These are phyloP conservation scores for Paragyromitra xinjiangensis DNA, from an alignment of 495 filamentous ascomycete species.

Conservation along the genomic window DNA sequence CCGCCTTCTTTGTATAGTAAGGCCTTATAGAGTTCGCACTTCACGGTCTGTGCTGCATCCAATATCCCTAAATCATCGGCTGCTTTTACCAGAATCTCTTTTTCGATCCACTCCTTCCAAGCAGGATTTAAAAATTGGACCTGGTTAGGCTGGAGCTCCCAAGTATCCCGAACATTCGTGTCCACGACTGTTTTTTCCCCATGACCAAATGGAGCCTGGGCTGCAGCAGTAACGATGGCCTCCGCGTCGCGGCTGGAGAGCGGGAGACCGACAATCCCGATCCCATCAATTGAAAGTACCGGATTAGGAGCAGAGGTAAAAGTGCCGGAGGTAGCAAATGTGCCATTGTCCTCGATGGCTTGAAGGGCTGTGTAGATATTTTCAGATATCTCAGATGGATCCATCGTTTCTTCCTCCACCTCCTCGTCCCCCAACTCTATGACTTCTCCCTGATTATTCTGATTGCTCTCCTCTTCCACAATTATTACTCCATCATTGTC, in stretches of 20 bases:
- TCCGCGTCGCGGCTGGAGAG: slow-evolving; percentile 60
- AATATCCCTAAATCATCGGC: slow-evolving; percentile 58
- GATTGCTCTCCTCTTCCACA: not conserved
- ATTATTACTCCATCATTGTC: not conserved
- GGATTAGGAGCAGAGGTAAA: slow-evolving; percentile 55
- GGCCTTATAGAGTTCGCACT: slow-evolving; percentile 66
- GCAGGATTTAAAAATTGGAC: slow-evolving; percentile 60
- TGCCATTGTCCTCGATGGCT: slow-evolving; percentile 16
- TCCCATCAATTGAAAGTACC: slow-evolving; percentile 60
- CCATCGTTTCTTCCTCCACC: slow-evolving; percentile 8
- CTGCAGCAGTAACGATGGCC: slow-evolving; percentile 59
- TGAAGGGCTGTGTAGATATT: slow-evolving; percentile 13
- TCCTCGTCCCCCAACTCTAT: not conserved
- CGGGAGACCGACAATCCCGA: slow-evolving; percentile 61
- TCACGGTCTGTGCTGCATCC: slow-evolving; percentile 49
- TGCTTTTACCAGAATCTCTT: slow-evolving; percentile 47
- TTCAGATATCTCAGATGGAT: slow-evolving; percentile 22
- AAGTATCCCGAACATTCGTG: slow-evolving; percentile 63
- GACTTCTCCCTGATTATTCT: not conserved
- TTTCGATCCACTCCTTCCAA: slow-evolving; percentile 56
- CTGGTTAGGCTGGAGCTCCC: slow-evolving; percentile 63
- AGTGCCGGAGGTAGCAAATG: slow-evolving; percentile 23
- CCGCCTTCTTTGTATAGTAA: slow-evolving; percentile 67
- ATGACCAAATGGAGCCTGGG: slow-evolving; percentile 63
- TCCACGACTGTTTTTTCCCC: slow-evolving; percentile 63